Evolutionary conservation across 2,329 filamentous ascomycete genomes (phyloP).

Genomic region (Didymella pomorum): DNA sequence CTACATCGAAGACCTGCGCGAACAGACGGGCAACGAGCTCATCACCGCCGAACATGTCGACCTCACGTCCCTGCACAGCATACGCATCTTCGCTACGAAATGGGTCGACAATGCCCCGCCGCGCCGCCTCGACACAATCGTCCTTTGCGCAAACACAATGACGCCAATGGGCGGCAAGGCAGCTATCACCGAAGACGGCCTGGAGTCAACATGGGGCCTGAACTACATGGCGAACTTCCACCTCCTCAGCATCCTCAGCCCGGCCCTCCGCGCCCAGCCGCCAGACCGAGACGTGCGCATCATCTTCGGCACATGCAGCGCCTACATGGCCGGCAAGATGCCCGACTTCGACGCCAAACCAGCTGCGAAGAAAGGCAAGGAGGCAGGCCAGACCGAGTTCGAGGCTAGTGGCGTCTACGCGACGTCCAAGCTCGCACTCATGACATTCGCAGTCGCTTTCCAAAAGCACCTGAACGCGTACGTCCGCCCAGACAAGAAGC

Average conservation of each 20-base stretch:
- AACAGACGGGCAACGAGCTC: conserved; percentile 78
- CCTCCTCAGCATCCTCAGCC: conserved; percentile 86
- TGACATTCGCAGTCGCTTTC: conserved; percentile 87
- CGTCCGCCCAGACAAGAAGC: conserved; percentile 81
- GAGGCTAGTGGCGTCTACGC: conserved; percentile 58
- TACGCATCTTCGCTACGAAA: conserved; percentile 92
- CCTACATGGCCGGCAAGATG: conserved; percentile 81
- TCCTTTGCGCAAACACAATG: conserved; percentile 83
- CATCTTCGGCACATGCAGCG: conserved; percentile 84
- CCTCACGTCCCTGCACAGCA: conserved; percentile 84
- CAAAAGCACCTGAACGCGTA: conserved; percentile 91
- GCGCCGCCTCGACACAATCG: conserved; percentile 85
- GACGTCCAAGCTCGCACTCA: conserved; percentile 73
- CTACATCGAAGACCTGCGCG: conserved; percentile 87
- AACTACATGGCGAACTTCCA: conserved; percentile 98
- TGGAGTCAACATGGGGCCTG: conserved; percentile 91
- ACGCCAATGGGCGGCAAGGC: conserved; percentile 71
- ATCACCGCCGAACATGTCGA: conserved; percentile 97
- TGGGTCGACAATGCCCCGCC: conserved; percentile 97
- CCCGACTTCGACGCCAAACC: conserved; percentile 61
- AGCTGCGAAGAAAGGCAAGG: conserved; percentile 65
- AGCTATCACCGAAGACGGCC: conserved; percentile 74
- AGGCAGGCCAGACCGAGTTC: conserved; percentile 48
- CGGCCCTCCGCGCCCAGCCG: conserved; percentile 88
- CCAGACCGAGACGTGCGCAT: conserved; percentile 92